These are phyloP conservation scores for Pterocarpus macrocarpus DNA, from an alignment of 306 rosid genomes.

Conservation along the genomic window DNA sequence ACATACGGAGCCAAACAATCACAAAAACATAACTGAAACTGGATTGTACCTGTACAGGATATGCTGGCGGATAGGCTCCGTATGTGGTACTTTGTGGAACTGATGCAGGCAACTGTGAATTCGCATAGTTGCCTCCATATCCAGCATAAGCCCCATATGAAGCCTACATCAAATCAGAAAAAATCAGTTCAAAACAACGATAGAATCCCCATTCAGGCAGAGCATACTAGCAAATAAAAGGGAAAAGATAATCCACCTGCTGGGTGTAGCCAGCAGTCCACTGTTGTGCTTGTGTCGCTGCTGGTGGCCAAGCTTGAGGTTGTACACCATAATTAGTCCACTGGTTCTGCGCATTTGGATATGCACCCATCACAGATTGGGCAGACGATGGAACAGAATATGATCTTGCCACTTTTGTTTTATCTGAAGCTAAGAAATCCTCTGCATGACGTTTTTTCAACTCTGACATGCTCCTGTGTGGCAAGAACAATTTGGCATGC, in stretches of 20 bases:
- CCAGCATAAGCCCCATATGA: conserved; percentile 79
- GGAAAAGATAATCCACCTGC: conserved; percentile 60
- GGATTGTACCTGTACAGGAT: conserved; percentile 83
- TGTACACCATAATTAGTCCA: conserved; percentile 88
- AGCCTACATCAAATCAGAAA: conserved; percentile 61
- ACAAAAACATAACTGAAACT: neutral
- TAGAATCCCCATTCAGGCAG: neutral
- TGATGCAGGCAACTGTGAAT: conserved; percentile 68
- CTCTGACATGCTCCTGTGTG: conserved; percentile 86
- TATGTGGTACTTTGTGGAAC: conserved; percentile 77
- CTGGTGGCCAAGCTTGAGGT: conserved; percentile 97
- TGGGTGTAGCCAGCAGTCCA: conserved; percentile 94
- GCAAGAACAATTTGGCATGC: conserved; percentile 90
- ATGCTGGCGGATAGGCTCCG: conserved; percentile 84
- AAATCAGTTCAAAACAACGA: neutral
- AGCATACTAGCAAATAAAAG: neutral
- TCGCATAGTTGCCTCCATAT: conserved; percentile 74
- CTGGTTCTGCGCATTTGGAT: conserved; percentile 84
- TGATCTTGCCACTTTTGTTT: conserved; percentile 75
- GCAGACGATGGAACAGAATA: conserved; percentile 84
- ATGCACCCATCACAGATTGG: conserved; percentile 80
- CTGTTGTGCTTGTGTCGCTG: conserved; percentile 84
- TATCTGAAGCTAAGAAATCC: conserved; percentile 88
- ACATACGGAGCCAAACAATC: conserved; percentile 9
- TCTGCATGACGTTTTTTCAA: conserved; percentile 96